Evolutionary conservation across 495 filamentous ascomycete species (phyloP).

Genomic region (Parathielavia hyrcaniae): DNA sequence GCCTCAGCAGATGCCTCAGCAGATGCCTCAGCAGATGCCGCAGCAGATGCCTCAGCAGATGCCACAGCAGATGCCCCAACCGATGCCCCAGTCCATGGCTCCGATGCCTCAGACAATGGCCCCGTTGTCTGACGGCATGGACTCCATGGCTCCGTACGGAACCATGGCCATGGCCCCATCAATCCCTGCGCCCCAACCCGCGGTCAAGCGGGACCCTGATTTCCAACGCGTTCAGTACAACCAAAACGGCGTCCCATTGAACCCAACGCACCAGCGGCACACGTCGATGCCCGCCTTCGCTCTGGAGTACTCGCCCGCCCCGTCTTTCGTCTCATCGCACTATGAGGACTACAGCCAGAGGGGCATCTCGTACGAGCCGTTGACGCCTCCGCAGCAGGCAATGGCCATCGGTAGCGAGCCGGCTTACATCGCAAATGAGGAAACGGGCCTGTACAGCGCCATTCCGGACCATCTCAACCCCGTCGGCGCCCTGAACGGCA

Average conservation of each 20-base stretch:
- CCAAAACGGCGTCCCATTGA: slow-evolving; percentile 79
- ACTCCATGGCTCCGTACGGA: slow-evolving; percentile 66
- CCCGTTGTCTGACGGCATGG: slow-evolving; percentile 73
- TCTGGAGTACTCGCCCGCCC: slow-evolving; percentile 95
- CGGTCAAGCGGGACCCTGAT: slow-evolving; percentile 79
- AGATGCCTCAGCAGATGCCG: not conserved
- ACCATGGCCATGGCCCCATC: slow-evolving; percentile 56
- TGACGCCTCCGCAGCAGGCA: slow-evolving; percentile 89
- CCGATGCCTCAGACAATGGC: slow-evolving; percentile 73
- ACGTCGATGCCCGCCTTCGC: slow-evolving; percentile 91
- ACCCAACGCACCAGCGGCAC: slow-evolving; percentile 79
- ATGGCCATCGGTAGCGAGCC: slow-evolving; percentile 74
- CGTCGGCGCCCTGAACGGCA: slow-evolving; percentile 60
- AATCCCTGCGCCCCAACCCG: slow-evolving; percentile 57
- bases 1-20: slow-evolving; percentile 45
- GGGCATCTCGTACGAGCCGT: slow-evolving; percentile 89
- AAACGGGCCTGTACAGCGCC: slow-evolving; percentile 88
- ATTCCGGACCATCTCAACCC: slow-evolving; percentile 70
- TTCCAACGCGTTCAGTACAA: slow-evolving; percentile 73
- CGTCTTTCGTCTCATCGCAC: slow-evolving; percentile 93
- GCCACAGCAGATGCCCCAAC: no score
- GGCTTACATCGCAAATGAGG: slow-evolving; percentile 95
- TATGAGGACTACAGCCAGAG: slow-evolving; percentile 97
- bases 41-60: not conserved
- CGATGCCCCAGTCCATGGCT: slow-evolving; percentile 45